Base-by-base conservation (phyloP, 768 basidiomycete genomes). In the Boletus edulis region DNA sequence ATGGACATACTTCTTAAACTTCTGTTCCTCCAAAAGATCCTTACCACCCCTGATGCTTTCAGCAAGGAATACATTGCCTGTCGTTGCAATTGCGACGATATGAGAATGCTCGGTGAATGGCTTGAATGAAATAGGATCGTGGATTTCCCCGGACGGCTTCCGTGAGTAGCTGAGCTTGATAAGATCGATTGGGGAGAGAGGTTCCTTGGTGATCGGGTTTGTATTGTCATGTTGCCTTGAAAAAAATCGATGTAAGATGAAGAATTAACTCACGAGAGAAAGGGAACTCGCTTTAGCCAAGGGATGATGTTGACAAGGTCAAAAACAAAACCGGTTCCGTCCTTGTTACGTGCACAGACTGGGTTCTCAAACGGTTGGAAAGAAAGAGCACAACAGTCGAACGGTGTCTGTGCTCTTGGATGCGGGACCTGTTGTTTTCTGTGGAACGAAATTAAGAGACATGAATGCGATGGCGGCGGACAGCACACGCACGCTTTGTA, bases 41-140 rank as follows among this genome's bases (percentile, higher is more conserved):
- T 77, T 80, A 56, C 90, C 89, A 20, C 87, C 89, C 65, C 86
- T 92, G 55, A 94, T 77, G 62, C 94, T 96, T 45, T 98, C 97
- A 9, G 89, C 87, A 17, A 95, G 78, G 71, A 90, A 98, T 14
- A 98, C 94, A 67, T 97, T 97, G 15, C 94, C 94, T 1, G 93
- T 94, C 0, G 85, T 87, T 7, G 87, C 86, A 61, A 97, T 85
- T 40, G 91, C 90, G 37, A 94, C 91, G 52, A 99, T 91, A 67
- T 98, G 91, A 1, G 96, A 95, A 69, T 98, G 96, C 58, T 96
- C 89, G 67, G 81, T 94, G 79, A 99, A 97, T 3, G 91, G 89
- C 70, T 98, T 98, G 82, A 96, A 99, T 4, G 94, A 93, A 42
- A 99, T 94, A 1, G 97, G 97, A 69, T 99, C 97, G 68, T 97